These are phyloP conservation scores for Ceratocystis diversiconidia DNA, from an alignment of 2,329 filamentous ascomycete genomes.

Conservation along the genomic window DNA sequence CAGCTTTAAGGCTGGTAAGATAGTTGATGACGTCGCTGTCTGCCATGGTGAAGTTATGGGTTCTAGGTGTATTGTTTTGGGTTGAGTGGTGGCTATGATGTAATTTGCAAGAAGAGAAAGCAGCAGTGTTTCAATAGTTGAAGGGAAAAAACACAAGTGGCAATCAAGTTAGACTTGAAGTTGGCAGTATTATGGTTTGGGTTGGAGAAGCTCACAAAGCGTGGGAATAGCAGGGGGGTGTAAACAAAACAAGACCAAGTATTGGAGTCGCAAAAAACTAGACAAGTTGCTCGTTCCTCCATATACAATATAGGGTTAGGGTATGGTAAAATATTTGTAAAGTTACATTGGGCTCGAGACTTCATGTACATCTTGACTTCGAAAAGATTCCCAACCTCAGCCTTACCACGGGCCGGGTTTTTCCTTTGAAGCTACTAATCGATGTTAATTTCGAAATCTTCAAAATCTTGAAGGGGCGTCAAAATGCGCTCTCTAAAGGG, in stretches of 20 bases:
- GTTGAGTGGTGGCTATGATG: background rate
- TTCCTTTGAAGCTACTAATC: no score
- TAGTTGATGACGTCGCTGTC: slow-evolving; percentile 22
- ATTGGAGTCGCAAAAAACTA: background rate
- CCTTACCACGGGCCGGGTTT: no score
- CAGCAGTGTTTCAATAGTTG: background rate
- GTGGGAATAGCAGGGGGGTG: background rate
- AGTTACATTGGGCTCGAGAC: no score
- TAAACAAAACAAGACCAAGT: background rate
- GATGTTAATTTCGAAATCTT: no score
- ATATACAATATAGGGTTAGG: background rate
- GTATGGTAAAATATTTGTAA: background rate
- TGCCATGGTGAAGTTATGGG: slow-evolving; percentile 6
- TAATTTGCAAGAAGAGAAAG: background rate
- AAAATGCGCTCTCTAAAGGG: background rate
- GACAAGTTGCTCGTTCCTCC: background rate
- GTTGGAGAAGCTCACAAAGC: background rate
- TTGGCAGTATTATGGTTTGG: background rate
- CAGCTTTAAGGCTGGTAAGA: slow-evolving; percentile 26
- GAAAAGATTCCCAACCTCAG: no score
- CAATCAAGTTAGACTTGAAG: background rate
- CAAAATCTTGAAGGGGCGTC: no score
- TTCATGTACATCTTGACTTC: no score
- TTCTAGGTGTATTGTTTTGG: background rate
- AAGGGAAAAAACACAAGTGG: background rate